phyloP scores from a whole-genome alignment of 116 monocot genomes.

The Zostera marina region DNA sequence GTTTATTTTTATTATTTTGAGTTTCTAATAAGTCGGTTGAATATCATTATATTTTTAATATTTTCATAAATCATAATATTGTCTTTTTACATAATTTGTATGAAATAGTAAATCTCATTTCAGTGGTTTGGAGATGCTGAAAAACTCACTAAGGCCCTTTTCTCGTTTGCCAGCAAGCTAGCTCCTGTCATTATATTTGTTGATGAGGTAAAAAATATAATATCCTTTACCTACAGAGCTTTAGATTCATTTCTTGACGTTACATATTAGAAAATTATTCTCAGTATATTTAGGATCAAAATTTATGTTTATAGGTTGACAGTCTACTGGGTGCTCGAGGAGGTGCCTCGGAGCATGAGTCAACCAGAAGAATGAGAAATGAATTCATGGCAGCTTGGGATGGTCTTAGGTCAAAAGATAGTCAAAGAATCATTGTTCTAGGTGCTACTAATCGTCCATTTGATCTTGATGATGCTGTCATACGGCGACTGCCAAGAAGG shows the following conservation, averaged over 20 bases:
- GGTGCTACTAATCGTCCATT: slow-evolving; percentile 94
- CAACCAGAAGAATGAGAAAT: slow-evolving; percentile 86
- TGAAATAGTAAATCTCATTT: background rate
- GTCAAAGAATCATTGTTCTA: slow-evolving; percentile 74
- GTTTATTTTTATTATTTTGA: no score
- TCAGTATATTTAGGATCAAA: background rate
- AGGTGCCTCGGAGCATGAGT: slow-evolving; percentile 85
- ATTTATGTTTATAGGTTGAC: slow-evolving; percentile 39
- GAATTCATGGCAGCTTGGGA: slow-evolving; percentile 99
- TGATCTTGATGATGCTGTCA: slow-evolving; percentile 98
- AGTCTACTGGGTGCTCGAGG: slow-evolving; percentile 80
- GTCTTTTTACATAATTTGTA: background rate
- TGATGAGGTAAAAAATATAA: slow-evolving; percentile 50
- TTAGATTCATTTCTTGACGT: background rate
- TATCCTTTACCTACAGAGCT: background rate
- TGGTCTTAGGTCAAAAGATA: slow-evolving; percentile 75
- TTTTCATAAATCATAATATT: background rate
- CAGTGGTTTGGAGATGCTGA: slow-evolving; percentile 98
- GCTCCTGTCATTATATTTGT: slow-evolving; percentile 83
- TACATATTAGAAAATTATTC: background rate
- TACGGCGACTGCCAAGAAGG: slow-evolving; percentile 86
- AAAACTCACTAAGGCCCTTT: slow-evolving; percentile 80
- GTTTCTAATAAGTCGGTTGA: background rate
- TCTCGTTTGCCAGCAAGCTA: slow-evolving; percentile 81
- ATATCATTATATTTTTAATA: background rate